A percentile compares a stretch with the other conserved stretches of the same genome.
These are phyloP conservation scores for Backusella psychrophila DNA, from an alignment of 192 early-diverging fungal genomes.

Conservation along the genomic window DNA sequence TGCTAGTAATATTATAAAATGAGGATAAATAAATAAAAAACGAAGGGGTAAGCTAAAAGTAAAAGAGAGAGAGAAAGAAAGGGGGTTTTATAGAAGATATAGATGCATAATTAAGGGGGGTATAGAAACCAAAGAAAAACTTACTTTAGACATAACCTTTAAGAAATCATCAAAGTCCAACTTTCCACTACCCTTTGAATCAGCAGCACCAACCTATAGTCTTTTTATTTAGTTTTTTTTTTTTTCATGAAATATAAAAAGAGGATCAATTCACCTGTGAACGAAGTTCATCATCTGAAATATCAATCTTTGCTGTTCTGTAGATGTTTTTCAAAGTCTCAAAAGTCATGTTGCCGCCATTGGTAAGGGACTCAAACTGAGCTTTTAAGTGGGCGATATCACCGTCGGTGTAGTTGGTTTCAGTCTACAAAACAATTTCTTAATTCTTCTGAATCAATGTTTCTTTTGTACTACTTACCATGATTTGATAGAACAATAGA, in stretches of 20 bases:
- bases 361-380: constrained; percentile 19
- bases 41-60: background rate
- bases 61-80: background rate
- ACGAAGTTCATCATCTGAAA: constrained; percentile 25
- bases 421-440: background rate
- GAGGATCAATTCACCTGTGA: constrained; percentile 19
- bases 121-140: background rate
- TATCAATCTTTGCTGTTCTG: constrained; percentile 16
- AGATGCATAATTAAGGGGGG: constrained; percentile 3
- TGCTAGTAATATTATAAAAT: constrained; percentile 20
- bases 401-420: constrained; percentile 17
- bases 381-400: constrained; percentile 20
- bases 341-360: constrained; percentile 29
- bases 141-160: constrained; percentile 28
- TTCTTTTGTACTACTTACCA: background rate
- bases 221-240: background rate
- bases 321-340: constrained; percentile 25
- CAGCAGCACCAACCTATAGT: constrained; percentile 10
- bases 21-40: background rate
- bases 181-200: constrained; percentile 9
- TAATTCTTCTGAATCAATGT: background rate
- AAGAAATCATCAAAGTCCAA: constrained; percentile 34
- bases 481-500: background rate
- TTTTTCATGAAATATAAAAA: background rate
- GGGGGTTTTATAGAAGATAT: background rate